These are phyloP conservation scores for Colletotrichum spinosum DNA, from an alignment of 2,329 filamentous ascomycete species.

Conservation along the genomic window DNA sequence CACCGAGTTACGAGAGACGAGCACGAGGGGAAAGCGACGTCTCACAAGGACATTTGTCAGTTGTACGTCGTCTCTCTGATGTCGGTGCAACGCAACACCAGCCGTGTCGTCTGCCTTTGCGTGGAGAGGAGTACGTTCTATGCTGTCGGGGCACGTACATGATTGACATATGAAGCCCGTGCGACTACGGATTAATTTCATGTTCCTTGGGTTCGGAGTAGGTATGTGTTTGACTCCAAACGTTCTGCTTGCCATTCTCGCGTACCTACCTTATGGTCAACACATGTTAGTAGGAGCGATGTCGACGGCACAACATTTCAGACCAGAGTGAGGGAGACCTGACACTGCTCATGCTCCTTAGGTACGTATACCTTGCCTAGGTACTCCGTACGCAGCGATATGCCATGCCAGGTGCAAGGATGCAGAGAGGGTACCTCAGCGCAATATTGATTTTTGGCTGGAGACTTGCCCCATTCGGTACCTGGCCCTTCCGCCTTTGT, in stretches of 20 bases:
- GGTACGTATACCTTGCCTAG: background rate
- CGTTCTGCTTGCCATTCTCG: too few relatives aligned
- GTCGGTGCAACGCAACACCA: constrained; percentile 25
- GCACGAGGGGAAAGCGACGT: constrained; percentile 27
- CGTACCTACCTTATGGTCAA: too few relatives aligned
- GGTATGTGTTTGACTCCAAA: too few relatives aligned
- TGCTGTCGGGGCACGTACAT: too few relatives aligned
- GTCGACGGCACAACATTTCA: too few relatives aligned
- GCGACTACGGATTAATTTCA: too few relatives aligned
- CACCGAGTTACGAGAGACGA: constrained; percentile 8
- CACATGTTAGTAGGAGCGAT: too few relatives aligned
- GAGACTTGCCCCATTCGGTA: constrained; percentile 19
- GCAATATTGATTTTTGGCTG: constrained; percentile 19
- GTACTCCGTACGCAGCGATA: background rate
- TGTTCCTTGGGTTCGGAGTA: too few relatives aligned
- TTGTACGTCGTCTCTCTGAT: constrained; percentile 2
- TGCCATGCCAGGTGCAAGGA: background rate
- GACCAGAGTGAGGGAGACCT: too few relatives aligned
- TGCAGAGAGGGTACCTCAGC: constrained; percentile 21
- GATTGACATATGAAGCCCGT: too few relatives aligned
- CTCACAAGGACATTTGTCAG: constrained; percentile 22
- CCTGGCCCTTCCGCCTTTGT: constrained; percentile 19
- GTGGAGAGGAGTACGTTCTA: too few relatives aligned
- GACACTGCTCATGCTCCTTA: too few relatives aligned
- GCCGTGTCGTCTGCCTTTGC: background rate